Evolutionary conservation across 108 stramenopile genomes (phyloP), one percentile per base, ranked within the genome.

Genomic region (Fragilaria radians): DNA sequence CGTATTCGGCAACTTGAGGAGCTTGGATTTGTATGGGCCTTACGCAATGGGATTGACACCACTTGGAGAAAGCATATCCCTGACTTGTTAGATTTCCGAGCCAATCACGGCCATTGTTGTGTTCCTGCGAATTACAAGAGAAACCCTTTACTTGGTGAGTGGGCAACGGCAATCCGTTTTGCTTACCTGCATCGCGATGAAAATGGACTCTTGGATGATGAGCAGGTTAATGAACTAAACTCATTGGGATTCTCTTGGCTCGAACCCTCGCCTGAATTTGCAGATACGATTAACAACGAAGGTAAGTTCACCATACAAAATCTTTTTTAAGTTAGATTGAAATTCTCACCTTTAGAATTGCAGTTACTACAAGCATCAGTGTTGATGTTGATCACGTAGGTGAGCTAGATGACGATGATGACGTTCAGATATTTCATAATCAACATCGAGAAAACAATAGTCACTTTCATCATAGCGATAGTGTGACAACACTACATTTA

Each of bases 141-240:
- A 18, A 68, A 81, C 48, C 73, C 73, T 23, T 58, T 57, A 24
- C 60, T 81, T 24, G 77, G 59, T 0, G 48, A 61, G 50, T 82
- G 78, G 77, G 55, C 32, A 32, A 3, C 28, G 25, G 24, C 5
- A 18, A 1, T 3, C n/a, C 55, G 55, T 22, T 1, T 19, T 4
- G 25, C 22, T n/a, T 57, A 57, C 32, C 28, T 22, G 19, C 36
- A 42, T 14, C 36, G 36, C 14, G 11, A 42, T 14, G 36, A 42
- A 7, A 42, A 7, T 14, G 36, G 36, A 42, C 32, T 57, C 14
- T 2, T 57, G 2, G 55, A 57, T 27, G 55, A 57, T 4, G 55
- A 36, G 28, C 32, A 36, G 18, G 24, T 57, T 34, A 32, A 30
- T 33, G 55, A 57, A 34, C 19, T 57, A 32, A 28, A 57, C 7